Evolutionary conservation across 257 asterid species (phyloP).

Genomic region (Capsicum chinense): DNA sequence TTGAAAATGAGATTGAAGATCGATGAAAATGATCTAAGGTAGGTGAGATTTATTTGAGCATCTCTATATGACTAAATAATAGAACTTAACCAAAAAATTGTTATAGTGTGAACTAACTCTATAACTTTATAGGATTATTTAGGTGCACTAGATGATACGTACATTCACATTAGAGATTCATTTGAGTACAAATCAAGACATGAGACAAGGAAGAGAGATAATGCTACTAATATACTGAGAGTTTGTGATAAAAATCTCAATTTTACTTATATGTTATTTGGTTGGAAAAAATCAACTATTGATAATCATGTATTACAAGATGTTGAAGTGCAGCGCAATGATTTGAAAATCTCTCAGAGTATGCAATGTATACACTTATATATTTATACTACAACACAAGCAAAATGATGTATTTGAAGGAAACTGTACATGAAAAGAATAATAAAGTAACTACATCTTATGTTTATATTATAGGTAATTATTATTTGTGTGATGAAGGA

Average conservation of each 20-base stretch:
- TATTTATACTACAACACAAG: too few species aligned
- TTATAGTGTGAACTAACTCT: background rate
- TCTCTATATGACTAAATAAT: background rate
- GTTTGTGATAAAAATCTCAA: background rate
- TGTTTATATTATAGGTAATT: too few species aligned
- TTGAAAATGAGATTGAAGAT: too few species aligned
- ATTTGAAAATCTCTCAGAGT: background rate
- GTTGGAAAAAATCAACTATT: background rate
- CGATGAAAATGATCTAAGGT: too few species aligned
- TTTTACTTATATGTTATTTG: background rate
- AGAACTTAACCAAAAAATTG: background rate
- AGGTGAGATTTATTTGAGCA: too few species aligned
- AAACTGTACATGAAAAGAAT: too few species aligned
- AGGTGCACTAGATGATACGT: background rate
- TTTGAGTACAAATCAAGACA: background rate
- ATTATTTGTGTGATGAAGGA: too few species aligned
- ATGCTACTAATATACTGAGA: background rate
- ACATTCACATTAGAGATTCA: background rate
- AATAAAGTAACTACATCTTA: too few species aligned
- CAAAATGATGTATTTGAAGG: too few species aligned
- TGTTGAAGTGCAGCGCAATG: background rate
- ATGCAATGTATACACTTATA: background rate
- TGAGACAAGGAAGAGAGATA: constrained; percentile 1
- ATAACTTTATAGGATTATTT: background rate
- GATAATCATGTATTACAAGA: background rate